Conservation (phyloP, 345 rosid genomes). For the Dipteronia dyeriana region DNA sequence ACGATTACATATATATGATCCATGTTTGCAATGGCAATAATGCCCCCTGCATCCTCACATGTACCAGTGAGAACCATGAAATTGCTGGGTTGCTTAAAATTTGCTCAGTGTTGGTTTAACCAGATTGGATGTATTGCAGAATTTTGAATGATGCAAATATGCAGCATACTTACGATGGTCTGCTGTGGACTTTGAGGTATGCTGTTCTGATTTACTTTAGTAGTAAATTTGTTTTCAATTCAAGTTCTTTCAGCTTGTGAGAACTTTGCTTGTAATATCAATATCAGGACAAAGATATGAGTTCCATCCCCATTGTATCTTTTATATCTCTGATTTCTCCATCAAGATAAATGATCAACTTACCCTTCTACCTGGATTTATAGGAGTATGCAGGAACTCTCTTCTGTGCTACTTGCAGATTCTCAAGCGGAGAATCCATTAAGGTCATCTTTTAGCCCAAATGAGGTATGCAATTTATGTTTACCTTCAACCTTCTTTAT, state of each 20-base stretch:
- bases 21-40: neutral
- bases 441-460: constrained; percentile 33
- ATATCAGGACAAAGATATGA: neutral
- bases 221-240: constrained; percentile 5
- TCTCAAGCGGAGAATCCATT: constrained; percentile 37
- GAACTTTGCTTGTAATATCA: neutral
- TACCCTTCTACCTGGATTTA: constrained; percentile 26
- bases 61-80: neutral
- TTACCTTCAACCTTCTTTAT: neutral
- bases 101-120: constrained; percentile 18
- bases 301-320: neutral
- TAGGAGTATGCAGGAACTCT: constrained; percentile 89
- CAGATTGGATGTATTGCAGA: constrained; percentile 44
- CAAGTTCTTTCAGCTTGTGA: neutral
- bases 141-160: constrained; percentile 75
- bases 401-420: constrained; percentile 42
- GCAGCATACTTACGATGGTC: constrained; percentile 75
- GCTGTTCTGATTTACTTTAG: constrained; percentile 19
- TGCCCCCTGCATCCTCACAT: too few species aligned
- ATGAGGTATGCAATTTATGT: constrained; percentile 37
- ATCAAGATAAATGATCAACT: neutral
- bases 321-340: neutral
- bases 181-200: constrained; percentile 92
- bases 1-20: neutral
- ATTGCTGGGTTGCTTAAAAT: neutral